These are phyloP conservation scores for Fusarium robinianum DNA, from an alignment of 2,329 filamentous ascomycete species.

Conservation along the genomic window DNA sequence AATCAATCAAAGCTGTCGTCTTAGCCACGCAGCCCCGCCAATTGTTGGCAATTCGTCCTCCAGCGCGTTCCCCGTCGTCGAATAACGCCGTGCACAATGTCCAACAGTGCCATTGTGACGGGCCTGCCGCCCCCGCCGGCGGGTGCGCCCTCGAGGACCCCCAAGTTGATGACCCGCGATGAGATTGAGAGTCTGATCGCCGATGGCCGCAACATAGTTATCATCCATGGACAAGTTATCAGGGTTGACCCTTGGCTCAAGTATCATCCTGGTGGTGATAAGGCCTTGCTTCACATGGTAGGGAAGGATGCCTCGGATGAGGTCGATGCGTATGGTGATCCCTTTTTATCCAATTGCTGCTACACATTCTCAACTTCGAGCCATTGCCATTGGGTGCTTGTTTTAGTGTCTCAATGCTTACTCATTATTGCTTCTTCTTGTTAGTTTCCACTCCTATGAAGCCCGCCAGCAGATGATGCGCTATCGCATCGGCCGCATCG, in stretches of 20 bases:
- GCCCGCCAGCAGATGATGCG: conserved; percentile 75
- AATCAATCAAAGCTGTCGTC: no score
- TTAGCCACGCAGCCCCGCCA: no score
- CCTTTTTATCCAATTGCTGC: not conserved
- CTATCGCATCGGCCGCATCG: conserved; percentile 81
- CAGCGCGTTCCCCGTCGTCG: no score
- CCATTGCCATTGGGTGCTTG: no score
- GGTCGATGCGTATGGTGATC: conserved; percentile 73
- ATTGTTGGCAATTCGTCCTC: conserved; percentile 3
- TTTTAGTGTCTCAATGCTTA: no score
- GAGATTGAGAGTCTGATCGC: conserved; percentile 76
- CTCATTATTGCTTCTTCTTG: conserved; percentile 14
- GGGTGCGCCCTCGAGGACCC: conserved; percentile 32
- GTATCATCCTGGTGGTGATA: conserved; percentile 91
- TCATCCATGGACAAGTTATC: conserved; percentile 79
- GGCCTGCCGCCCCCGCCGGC: conserved; percentile 25
- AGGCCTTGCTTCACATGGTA: conserved; percentile 90
- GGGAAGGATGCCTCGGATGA: conserved; percentile 94
- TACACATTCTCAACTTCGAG: not conserved
- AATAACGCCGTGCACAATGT: no score
- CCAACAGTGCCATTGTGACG: conserved; percentile 24
- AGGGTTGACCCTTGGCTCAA: conserved; percentile 87
- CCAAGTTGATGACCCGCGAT: conserved; percentile 46
- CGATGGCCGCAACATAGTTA: conserved; percentile 76
- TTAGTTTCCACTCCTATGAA: conserved; percentile 81